A percentile compares a stretch with the other conserved stretches of the same genome.
Evolutionary conservation across 2,329 filamentous ascomycete species (phyloP).

Genomic region (Fusarium citri): DNA sequence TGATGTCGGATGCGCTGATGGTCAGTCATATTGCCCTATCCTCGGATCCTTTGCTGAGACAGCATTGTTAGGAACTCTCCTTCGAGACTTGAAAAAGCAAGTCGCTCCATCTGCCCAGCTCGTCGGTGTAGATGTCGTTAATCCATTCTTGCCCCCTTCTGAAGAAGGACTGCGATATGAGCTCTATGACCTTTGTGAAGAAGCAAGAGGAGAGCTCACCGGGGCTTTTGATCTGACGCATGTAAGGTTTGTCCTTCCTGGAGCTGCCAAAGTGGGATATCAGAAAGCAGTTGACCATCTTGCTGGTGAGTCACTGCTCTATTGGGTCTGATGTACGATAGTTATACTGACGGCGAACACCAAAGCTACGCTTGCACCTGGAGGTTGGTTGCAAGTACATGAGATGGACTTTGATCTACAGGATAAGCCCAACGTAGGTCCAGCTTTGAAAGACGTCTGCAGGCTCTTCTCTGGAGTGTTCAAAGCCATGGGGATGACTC

Average conservation of each 20-base stretch:
- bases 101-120: conserved; percentile 21
- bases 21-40: not conserved
- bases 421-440: not conserved
- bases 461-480: conserved; percentile 6
- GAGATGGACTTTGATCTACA: conserved; percentile 18
- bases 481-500: conserved; percentile 15
- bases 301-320: not conserved
- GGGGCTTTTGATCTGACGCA: conserved; percentile 15
- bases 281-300: conserved; percentile 2
- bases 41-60: fast-evolving
- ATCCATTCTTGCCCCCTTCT: conserved; percentile 9
- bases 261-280: conserved; percentile 2
- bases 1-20: conserved; percentile 29
- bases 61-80: not conserved
- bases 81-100: conserved; percentile 23
- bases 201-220: not conserved
- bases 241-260: conserved; percentile 13
- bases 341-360: not conserved
- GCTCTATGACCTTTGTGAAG: conserved; percentile 11
- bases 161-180: conserved; percentile 1
- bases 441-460: conserved; percentile 15
- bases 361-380: conserved; percentile 7
- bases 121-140: conserved; percentile 23
- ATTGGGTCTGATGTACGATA: fast-evolving
- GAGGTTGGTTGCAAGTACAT: conserved; percentile 25